Base-by-base conservation (phyloP, 441 rosid genomes). In the Croton laevigatus region DNA sequence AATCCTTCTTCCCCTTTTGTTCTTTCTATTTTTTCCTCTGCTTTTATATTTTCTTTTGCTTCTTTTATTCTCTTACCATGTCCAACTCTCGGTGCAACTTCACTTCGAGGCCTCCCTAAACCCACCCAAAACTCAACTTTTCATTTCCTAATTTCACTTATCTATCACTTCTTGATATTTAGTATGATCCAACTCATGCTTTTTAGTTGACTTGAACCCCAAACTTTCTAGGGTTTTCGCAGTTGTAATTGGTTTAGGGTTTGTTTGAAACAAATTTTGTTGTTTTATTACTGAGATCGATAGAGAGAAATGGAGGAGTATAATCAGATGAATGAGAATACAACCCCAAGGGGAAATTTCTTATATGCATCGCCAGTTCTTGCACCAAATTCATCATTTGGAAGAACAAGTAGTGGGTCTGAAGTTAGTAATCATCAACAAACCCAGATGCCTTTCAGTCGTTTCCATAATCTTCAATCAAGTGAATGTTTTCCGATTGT, bases 321-420 rank as follows among this genome's bases (percentile, higher is more conserved):
- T 49, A 88, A 79, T 64, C 94, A 85, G 62, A 78, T 89, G 72
- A 85, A 74, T 73, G 88, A 82, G 74, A 84, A 81, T 71, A 78
- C 78, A 34, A 78, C 83, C 62, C 76, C 83, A 10, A 83, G 91
- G 72, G 94, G 84, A 27, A 91, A 81, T 85, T 91, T 94, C 88
- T 80, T 94, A 73, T 94, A 91, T 68, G 78, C 85, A 6, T 79
- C 87, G 7, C 81, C 82, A 37, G 79, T 84, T 76, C 86, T 83
- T 71, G 87, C 86, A 62, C 83, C 90, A 6, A 83, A 83, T 81
- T 71, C 87, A 55, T 75, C 82, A 11, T 82, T 80, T 66, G 86
- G 81, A 37, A 80, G 87, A 73, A 75, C 82, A 38, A 85, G 71
- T 51, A 82, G 79, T 65, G 82, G 87, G 49, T 83, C 83, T n/a